Evolutionary conservation across 192 early-diverging fungal species (phyloP).

Genomic region (Obelidium mucronatum): DNA sequence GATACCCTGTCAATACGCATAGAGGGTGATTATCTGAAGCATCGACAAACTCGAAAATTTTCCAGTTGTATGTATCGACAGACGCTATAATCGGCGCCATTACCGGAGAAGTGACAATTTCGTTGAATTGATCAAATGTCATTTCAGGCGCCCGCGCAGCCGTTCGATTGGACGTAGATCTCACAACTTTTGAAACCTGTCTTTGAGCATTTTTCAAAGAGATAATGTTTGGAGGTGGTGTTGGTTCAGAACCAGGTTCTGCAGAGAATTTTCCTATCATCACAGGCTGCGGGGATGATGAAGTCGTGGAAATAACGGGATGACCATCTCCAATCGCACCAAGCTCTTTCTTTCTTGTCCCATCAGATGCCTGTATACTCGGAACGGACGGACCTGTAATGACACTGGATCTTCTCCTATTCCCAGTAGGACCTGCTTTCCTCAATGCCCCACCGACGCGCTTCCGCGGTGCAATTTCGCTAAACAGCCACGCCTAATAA

Average conservation of each 20-base stretch:
- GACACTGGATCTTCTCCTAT: slow-evolving; percentile 14
- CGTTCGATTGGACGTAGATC: background rate
- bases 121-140: slow-evolving; percentile 20
- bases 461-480: slow-evolving; percentile 52
- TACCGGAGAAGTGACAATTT: slow-evolving; percentile 31
- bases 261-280: no score
- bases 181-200: background rate
- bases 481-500: slow-evolving; percentile 57
- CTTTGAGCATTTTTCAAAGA: slow-evolving; percentile 3
- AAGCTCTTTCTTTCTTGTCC: background rate
- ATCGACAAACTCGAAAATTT: slow-evolving; percentile 55
- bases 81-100: slow-evolving; percentile 29
- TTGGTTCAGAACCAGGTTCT: background rate
- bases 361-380: no score
- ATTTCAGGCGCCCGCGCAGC: background rate
- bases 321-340: background rate
- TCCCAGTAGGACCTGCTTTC: slow-evolving; percentile 9
- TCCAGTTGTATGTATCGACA: slow-evolving; percentile 51
- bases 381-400: background rate
- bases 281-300: no score
- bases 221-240: slow-evolving; percentile 13
- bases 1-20: slow-evolving; percentile 35
- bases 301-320: no score
- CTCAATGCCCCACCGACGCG: slow-evolving; percentile 28
- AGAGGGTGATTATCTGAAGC: slow-evolving; percentile 36